These are phyloP conservation scores for Scheffersomyces stambukii DNA, from an alignment of 1,139 yeast genomes.

Conservation along the genomic window DNA sequence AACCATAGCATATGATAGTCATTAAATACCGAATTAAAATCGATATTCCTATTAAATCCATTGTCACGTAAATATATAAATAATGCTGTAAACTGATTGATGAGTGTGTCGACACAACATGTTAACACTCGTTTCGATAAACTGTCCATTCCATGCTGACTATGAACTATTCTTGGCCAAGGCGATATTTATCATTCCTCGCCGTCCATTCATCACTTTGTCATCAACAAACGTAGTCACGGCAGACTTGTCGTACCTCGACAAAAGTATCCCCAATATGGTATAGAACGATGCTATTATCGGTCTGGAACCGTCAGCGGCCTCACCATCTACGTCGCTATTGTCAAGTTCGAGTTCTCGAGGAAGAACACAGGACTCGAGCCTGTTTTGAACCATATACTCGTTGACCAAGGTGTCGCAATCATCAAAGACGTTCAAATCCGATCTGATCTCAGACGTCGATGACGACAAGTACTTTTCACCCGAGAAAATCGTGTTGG, in stretches of 20 bases:
- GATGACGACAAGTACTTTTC: conserved; percentile 25
- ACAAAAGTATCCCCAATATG: conserved; percentile 32
- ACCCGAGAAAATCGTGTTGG: no score
- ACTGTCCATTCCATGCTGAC: background rate
- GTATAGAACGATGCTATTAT: conserved; percentile 40
- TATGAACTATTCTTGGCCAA: conserved; percentile 1
- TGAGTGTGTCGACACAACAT: no score
- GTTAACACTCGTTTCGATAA: no score
- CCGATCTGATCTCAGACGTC: conserved; percentile 21
- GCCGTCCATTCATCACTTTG: conserved; percentile 23
- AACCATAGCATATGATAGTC: no score
- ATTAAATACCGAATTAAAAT: no score
- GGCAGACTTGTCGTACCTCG: conserved; percentile 23
- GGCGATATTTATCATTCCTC: conserved; percentile 19
- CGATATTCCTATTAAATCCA: no score
- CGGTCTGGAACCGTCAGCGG: no score
- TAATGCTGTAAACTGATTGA: no score
- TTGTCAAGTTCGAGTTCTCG: no score
- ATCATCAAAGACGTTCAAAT: conserved; percentile 14
- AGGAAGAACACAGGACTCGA: conserved; percentile 11
- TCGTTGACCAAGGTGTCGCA: conserved; percentile 22
- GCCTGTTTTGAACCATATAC: conserved; percentile 30
- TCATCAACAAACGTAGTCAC: conserved; percentile 13
- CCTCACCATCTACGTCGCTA: no score
- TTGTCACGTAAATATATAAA: no score